These are phyloP conservation scores for Sporobolomyces phaffii DNA, from an alignment of 768 basidiomycete species.

Conservation along the genomic window DNA sequence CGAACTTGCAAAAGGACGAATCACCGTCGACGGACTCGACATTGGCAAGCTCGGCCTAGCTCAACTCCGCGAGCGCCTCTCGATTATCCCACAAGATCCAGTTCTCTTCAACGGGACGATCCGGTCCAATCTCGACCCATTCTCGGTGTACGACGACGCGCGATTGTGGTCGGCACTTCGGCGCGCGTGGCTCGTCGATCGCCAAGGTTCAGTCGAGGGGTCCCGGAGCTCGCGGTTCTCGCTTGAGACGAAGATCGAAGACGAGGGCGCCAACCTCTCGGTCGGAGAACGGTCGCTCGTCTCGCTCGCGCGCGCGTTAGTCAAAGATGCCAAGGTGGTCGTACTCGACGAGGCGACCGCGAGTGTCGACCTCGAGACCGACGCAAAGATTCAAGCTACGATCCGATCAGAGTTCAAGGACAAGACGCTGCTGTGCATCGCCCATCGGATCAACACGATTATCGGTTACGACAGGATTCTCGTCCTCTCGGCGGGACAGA, in stretches of 20 bases:
- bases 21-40: conserved; percentile 74
- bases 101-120: conserved; percentile 68
- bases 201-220: background rate
- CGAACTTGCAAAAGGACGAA: conserved; percentile 65
- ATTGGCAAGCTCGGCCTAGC: conserved; percentile 69
- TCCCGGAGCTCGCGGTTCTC: conserved; percentile 54
- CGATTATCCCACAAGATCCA: conserved; percentile 39
- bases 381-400: conserved; percentile 81
- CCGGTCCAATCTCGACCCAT: conserved; percentile 81
- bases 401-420: conserved; percentile 71
- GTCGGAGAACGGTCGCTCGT: conserved; percentile 66
- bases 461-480: conserved; percentile 72
- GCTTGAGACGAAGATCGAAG: conserved; percentile 73
- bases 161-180: conserved; percentile 76
- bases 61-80: conserved; percentile 14
- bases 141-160: conserved; percentile 66
- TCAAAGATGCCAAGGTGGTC: conserved; percentile 71
- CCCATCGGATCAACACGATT: conserved; percentile 36
- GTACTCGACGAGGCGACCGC: conserved; percentile 58
- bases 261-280: conserved; percentile 57
- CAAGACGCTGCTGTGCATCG: conserved; percentile 56
- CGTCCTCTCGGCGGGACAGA: conserved; percentile 69
- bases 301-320: conserved; percentile 77
- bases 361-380: conserved; percentile 59
- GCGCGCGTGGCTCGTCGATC: conserved; percentile 70